Base-by-base conservation (phyloP, 2,329 filamentous ascomycete species). In the Colletotrichum zoysiae region DNA sequence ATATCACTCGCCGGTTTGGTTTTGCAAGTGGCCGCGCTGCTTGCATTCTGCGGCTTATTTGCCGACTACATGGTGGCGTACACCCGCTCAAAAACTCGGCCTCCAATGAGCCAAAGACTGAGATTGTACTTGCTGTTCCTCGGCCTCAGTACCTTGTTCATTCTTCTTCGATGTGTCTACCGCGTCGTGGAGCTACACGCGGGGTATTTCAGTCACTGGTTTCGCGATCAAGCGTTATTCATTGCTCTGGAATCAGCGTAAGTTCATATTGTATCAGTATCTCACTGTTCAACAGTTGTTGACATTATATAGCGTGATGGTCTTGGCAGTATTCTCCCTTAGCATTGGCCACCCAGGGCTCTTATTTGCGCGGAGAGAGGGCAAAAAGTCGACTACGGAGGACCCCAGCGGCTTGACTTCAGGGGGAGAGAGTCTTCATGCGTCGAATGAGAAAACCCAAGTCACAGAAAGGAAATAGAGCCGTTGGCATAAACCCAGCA, bases 111-210 rank as follows among this genome's bases (percentile, higher is more conserved):
- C n/a, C 78, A 75, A 69, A 70, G 78, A 1, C 86, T 89, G 76
- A 79, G 80, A 51, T 80, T 82, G 16, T 90, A 90, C 74, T 76
- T 88, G n/a, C 56, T 76, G 26, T 86, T 85, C 33, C 79, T 90
- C 14, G 78, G 81, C 1, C 76, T 88, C 4, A 84, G 87, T 1
- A 90, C 87, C 3, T 56, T 90, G 8, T 84, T 85, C 63, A 87
- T 91, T 73, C 84, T 90, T 62, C 84, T 87, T 9, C 82, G 89
- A 33, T 89, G 86, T 60, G 84, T 86, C 38, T 91, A 89, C 75
- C 85, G 89, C 56, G 87, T 90, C 40, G 86, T 85, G 0, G 89
- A 91, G 80, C 77, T 91, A 68, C 84, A 84, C 56, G 82, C 87
- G 40, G 89, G 89, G 2, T 91, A 88, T 81, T 76, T 74, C 6